phyloP scores from a whole-genome alignment of 1,284 basidiomycete genomes.

The Fomitiporia mediterranea region DNA sequence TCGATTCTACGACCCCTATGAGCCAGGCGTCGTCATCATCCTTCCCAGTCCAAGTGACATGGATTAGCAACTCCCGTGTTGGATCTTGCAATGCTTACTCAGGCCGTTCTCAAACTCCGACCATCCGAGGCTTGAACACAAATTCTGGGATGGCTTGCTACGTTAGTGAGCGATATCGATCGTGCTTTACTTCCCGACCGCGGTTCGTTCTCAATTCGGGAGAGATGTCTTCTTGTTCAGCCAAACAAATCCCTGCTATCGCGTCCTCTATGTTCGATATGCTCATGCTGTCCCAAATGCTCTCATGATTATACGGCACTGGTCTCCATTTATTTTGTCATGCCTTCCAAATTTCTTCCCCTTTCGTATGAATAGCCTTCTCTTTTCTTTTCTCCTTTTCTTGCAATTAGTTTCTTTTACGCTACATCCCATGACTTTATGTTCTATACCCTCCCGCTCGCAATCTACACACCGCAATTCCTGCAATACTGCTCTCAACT shows the following conservation, averaged over 20 bases:
- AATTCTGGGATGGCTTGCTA: no score
- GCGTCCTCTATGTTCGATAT: neutral
- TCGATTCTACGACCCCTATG: neutral
- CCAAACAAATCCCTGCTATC: neutral
- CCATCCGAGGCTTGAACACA: neutral
- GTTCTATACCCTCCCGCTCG: constrained; percentile 18
- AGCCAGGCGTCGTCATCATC: neutral
- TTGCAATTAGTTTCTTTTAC: neutral
- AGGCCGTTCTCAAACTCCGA: neutral
- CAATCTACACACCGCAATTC: constrained; percentile 15
- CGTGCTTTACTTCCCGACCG: no score
- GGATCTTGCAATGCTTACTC: neutral
- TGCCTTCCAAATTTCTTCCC: neutral
- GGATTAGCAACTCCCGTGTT: neutral
- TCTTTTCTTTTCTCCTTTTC: neutral
- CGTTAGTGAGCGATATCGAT: neutral
- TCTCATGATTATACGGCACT: neutral
- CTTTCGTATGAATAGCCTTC: constrained; percentile 6
- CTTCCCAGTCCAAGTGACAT: neutral
- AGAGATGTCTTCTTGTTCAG: no score
- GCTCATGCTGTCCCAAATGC: neutral
- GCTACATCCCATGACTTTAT: constrained; percentile 13
- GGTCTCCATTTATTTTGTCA: neutral
- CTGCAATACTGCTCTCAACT: neutral
- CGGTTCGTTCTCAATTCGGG: no score